Conservation (phyloP, 495 filamentous ascomycete species). For the Aspergillus funiculosus region DNA sequence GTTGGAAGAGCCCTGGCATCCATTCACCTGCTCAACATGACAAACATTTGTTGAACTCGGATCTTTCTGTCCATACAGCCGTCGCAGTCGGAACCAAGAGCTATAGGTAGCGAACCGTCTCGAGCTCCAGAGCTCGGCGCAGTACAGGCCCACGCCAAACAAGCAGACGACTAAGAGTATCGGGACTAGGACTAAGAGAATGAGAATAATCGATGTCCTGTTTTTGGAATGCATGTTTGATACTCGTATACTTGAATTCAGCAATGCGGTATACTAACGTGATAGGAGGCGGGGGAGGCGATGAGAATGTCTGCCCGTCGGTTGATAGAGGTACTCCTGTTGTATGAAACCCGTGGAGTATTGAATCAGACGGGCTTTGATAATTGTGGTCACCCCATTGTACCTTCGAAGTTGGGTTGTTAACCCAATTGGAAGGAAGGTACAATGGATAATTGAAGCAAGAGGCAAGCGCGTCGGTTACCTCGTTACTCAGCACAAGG, state of each 20-base stretch:
- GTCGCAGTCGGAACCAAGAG: slow-evolving; percentile 13
- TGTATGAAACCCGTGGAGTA: too few species aligned
- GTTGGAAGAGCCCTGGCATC: not conserved
- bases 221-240: slow-evolving; percentile 27
- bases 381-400: too few species aligned
- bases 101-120: slow-evolving; percentile 8
- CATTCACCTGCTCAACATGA: not conserved
- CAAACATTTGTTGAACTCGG: not conserved
- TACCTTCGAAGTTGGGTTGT: too few species aligned
- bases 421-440: too few species aligned
- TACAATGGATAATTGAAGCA: too few species aligned
- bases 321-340: slow-evolving; percentile 2
- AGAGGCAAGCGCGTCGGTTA: too few species aligned
- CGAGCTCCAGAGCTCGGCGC: slow-evolving; percentile 35
- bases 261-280: slow-evolving; percentile 7
- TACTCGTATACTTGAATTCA: slow-evolving; percentile 15
- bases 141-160: slow-evolving; percentile 43
- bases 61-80: not conserved
- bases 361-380: too few species aligned
- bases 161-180: slow-evolving; percentile 42
- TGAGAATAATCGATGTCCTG: slow-evolving; percentile 38
- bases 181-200: slow-evolving; percentile 51
- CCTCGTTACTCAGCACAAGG: too few species aligned
- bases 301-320: too few species aligned
- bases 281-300: slow-evolving; percentile 2